A percentile compares a stretch with the other conserved stretches of the same genome.
Evolutionary conservation across 768 basidiomycete genomes (phyloP).

Genomic region (Russula griseocarnosa): DNA sequence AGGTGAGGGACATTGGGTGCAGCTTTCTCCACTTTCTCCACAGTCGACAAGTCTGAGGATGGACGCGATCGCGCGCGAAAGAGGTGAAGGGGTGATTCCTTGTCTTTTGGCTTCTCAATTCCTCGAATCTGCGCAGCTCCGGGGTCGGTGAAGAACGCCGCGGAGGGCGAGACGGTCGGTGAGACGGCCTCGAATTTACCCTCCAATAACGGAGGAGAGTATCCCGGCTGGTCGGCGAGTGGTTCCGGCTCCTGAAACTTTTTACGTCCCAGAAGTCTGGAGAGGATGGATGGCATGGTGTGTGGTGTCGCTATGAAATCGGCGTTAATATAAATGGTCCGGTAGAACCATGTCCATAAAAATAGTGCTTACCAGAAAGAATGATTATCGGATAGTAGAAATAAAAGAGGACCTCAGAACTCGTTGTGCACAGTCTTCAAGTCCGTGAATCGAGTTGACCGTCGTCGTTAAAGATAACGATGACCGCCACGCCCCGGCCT

Average conservation of each 20-base stretch:
- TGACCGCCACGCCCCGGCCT: not conserved
- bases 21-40: slow-evolving; percentile 40
- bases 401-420: not conserved
- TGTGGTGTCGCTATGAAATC: slow-evolving; percentile 11
- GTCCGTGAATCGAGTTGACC: slow-evolving; percentile 2
- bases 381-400: not conserved
- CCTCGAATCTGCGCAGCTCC: slow-evolving; percentile 36
- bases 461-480: slow-evolving; percentile 1
- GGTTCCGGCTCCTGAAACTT: slow-evolving; percentile 52
- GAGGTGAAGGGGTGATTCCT: slow-evolving; percentile 46
- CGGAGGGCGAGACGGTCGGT: slow-evolving; percentile 41
- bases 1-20: slow-evolving; percentile 47
- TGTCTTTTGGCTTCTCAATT: slow-evolving; percentile 36
- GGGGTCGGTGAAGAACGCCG: slow-evolving; percentile 31
- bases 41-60: slow-evolving; percentile 35
- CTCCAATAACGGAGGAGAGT: slow-evolving; percentile 53
- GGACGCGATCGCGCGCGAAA: slow-evolving; percentile 48
- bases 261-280: slow-evolving; percentile 75
- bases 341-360: not conserved
- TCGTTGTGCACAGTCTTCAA: slow-evolving; percentile 1
- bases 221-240: slow-evolving; percentile 37
- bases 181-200: slow-evolving; percentile 73
- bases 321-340: slow-evolving; percentile 17
- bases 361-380: slow-evolving; percentile 1
- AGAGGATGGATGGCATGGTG: slow-evolving; percentile 61